Evolutionary conservation across 2,329 filamentous ascomycete genomes (phyloP), one percentile per base, ranked within the genome.

Genomic region (Corniculantispora saksenae): DNA sequence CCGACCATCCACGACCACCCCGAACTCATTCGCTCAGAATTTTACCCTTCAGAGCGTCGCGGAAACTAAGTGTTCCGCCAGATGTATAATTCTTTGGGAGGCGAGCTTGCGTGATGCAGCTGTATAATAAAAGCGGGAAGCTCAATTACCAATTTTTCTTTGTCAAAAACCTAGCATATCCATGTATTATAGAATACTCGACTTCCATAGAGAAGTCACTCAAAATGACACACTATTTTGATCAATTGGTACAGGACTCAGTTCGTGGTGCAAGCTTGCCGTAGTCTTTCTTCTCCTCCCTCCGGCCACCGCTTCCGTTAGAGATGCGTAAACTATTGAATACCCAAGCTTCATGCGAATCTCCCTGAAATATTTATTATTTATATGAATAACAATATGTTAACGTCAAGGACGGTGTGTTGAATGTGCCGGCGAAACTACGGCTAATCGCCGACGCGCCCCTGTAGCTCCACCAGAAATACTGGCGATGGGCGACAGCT

Each of bases 1-100:
- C 95, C 95, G 27, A 96, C 90, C 76, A 90, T 96, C 63, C 92
- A 99, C 81, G 83, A 84, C 69, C 95, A 99, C 80, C 95, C 95
- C 3, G 91, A 96, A 77, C 83, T 97, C 65, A 76, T 97, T 69
- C 81, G 83, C 65, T 71, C 77, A 15, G 68, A 76, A 23, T 78
- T 78, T 71, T 79, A 58, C 45, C 61, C 54, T 29, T 29, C 54
- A 10, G 61, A 64, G 61, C 61, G 55, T 8, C 61, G 61, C 17
- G 27, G 45, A 51, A 21, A 27, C 27, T 63, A 23, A 63, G n/a
- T 3, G 19, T 21, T 48, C 5, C 27, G 19, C 25, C 2, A 35
- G 9, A 27, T 29, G 58, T 29, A 43, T 51, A 21, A 56, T 5
- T 45, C 3, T 21, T 21, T 1, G 19, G 19, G 38, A 21, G n/a